Evolutionary conservation across 192 early-diverging fungal genomes (phyloP).

Genomic region (Coemansia sp.): DNA sequence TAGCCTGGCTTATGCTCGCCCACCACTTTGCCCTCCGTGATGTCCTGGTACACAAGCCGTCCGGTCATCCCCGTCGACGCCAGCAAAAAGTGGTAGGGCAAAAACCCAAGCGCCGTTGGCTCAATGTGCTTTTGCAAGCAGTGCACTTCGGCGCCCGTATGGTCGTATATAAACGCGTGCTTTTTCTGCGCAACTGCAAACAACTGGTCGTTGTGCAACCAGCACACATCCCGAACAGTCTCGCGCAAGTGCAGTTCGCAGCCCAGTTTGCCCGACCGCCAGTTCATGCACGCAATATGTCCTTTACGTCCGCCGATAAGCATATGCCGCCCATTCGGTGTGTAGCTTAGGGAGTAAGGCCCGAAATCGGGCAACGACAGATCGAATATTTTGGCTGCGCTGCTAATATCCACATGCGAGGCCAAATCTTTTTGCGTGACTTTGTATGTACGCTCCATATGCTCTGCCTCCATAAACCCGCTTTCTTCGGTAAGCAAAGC

Average conservation of each 20-base stretch:
- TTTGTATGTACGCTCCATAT: slow-evolving; percentile 85
- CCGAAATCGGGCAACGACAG: slow-evolving; percentile 77
- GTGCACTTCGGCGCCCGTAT: slow-evolving; percentile 86
- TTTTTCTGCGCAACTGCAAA: slow-evolving; percentile 96
- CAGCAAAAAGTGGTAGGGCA: slow-evolving; percentile 92
- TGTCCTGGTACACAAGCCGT: slow-evolving; percentile 88
- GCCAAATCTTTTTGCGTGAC: slow-evolving; percentile 67
- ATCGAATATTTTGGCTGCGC: slow-evolving; percentile 75
- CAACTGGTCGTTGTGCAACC: slow-evolving; percentile 93
- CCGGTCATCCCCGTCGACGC: slow-evolving; percentile 78
- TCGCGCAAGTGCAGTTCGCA: slow-evolving; percentile 87
- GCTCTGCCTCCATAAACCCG: slow-evolving; percentile 85
- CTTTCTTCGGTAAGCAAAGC: slow-evolving; percentile 71
- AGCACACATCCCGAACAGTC: slow-evolving; percentile 86
- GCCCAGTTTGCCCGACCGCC: slow-evolving; percentile 72
- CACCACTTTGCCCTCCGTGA: slow-evolving; percentile 82
- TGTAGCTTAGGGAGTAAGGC: slow-evolving; percentile 87
- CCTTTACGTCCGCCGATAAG: slow-evolving; percentile 78
- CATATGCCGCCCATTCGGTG: slow-evolving; percentile 76
- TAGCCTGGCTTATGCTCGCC: slow-evolving; percentile 74
- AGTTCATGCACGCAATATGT: slow-evolving; percentile 89
- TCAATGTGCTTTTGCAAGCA: slow-evolving; percentile 79
- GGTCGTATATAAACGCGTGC: slow-evolving; percentile 93
- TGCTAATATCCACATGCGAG: slow-evolving; percentile 71
- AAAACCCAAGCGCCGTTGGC: slow-evolving; percentile 79